Conservation (phyloP, 2,329 filamentous ascomycete species). For the Xylariaceae sp. region DNA sequence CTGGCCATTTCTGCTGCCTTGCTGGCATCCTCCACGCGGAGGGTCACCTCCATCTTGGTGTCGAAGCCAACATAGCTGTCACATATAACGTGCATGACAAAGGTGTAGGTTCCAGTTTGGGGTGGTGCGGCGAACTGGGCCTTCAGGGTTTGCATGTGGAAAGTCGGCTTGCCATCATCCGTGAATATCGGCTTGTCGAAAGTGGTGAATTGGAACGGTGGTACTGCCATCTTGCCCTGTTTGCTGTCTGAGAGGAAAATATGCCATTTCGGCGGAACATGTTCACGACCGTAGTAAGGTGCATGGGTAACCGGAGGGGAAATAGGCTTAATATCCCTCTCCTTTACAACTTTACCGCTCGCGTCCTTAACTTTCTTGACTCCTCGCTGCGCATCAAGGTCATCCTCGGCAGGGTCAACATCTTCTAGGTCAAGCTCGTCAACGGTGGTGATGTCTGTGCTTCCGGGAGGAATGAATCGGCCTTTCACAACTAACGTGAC, state of each 20-base stretch:
- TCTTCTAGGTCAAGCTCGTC: slow-evolving; percentile 84
- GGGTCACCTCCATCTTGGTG: slow-evolving; percentile 84
- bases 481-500: slow-evolving; percentile 95
- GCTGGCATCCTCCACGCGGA: slow-evolving; percentile 85
- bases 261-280: slow-evolving; percentile 83
- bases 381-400: slow-evolving; percentile 81
- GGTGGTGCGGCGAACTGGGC: slow-evolving; percentile 96
- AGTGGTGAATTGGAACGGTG: slow-evolving; percentile 89
- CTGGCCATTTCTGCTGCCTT: slow-evolving; percentile 79
- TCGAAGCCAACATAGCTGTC: slow-evolving; percentile 97
- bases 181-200: slow-evolving; percentile 90
- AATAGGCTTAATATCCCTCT: slow-evolving; percentile 64
- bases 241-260: slow-evolving; percentile 93
- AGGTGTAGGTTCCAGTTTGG: slow-evolving; percentile 89
- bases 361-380: slow-evolving; percentile 69
- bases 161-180: slow-evolving; percentile 82
- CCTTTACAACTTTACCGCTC: slow-evolving; percentile 57
- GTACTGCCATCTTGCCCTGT: slow-evolving; percentile 93
- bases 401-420: slow-evolving; percentile 88
- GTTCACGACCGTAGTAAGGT: slow-evolving; percentile 86
- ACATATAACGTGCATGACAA: slow-evolving; percentile 90
- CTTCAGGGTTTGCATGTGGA: slow-evolving; percentile 93
- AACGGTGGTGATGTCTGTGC: slow-evolving; percentile 71
- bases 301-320: slow-evolving; percentile 86
- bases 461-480: slow-evolving; percentile 87